Evolutionary conservation across 345 rosid genomes (phyloP).

Genomic region (Melastoma malabathricum): DNA sequence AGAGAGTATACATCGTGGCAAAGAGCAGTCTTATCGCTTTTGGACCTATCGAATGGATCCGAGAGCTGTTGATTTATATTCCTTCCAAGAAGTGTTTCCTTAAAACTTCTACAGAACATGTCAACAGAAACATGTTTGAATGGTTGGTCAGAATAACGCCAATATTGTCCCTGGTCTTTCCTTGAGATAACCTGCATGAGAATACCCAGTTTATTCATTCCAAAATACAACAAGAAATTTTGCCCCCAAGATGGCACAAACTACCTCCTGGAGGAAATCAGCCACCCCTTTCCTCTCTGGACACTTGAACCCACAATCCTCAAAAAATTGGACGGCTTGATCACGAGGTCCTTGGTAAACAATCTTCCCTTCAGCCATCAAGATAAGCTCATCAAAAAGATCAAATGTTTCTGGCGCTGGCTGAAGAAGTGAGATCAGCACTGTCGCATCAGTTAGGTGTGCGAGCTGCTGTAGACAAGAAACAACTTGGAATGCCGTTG

Average conservation of each 20-base stretch:
- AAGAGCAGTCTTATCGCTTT: constrained; percentile 25
- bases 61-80: constrained; percentile 23
- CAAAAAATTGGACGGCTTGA: constrained; percentile 23
- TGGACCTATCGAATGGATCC: constrained; percentile 21
- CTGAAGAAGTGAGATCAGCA: constrained; percentile 52
- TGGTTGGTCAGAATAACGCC: constrained; percentile 21
- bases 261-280: constrained; percentile 57
- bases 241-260: not conserved
- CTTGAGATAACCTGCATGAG: constrained; percentile 37
- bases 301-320: constrained; percentile 49
- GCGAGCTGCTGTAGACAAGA: constrained; percentile 45
- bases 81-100: constrained; percentile 18
- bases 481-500: constrained; percentile 48
- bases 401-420: constrained; percentile 53
- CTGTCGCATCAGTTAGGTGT: constrained; percentile 41
- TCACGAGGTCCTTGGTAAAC: constrained; percentile 47
- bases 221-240: not conserved
- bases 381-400: constrained; percentile 48
- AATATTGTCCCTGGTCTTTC: constrained; percentile 55
- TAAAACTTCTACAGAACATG: constrained; percentile 24
- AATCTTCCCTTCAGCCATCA: constrained; percentile 50
- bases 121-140: constrained; percentile 26
- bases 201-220: not conserved
- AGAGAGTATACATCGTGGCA: constrained; percentile 26
- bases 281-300: constrained; percentile 53